Conservation (phyloP, 2,329 filamentous ascomycete genomes). For the Sclerotinia spermophila region DNA sequence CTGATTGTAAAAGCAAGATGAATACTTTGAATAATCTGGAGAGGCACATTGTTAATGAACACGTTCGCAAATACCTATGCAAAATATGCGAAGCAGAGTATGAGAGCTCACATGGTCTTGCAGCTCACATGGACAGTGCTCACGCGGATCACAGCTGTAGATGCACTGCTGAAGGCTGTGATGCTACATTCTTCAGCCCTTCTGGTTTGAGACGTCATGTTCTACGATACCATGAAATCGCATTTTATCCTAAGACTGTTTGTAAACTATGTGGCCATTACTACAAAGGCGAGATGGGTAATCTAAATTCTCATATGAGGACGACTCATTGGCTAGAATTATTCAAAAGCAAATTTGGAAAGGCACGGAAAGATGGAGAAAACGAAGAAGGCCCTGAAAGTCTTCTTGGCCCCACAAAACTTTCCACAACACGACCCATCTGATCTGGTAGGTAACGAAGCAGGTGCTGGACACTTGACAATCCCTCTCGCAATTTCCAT, state of each 20-base stretch:
- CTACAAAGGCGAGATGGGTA: fast-evolving
- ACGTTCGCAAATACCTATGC: not conserved
- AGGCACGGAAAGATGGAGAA: not conserved
- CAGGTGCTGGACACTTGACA: not conserved
- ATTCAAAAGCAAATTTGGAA: not conserved
- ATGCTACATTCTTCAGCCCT: fast-evolving
- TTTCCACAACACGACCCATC: not conserved
- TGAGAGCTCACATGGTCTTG: fast-evolving
- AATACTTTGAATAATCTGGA: not conserved
- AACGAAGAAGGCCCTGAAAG: not conserved
- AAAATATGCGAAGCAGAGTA: not conserved
- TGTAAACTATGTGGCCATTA: not conserved
- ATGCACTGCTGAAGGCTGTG: not conserved
- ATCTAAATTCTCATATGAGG: not conserved
- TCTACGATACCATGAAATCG: fast-evolving
- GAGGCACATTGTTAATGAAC: not conserved
- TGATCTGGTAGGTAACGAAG: not conserved
- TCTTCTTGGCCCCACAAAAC: not conserved
- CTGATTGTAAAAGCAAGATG: not conserved
- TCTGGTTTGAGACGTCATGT: fast-evolving
- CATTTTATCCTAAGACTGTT: not conserved
- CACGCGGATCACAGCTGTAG: not conserved
- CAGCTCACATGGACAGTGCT: not conserved
- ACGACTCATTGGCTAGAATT: not conserved
- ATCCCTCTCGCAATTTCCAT: not conserved